Evolutionary conservation across 2,329 filamentous ascomycete genomes (phyloP).

Genomic region (Trichoderma aggressivum): DNA sequence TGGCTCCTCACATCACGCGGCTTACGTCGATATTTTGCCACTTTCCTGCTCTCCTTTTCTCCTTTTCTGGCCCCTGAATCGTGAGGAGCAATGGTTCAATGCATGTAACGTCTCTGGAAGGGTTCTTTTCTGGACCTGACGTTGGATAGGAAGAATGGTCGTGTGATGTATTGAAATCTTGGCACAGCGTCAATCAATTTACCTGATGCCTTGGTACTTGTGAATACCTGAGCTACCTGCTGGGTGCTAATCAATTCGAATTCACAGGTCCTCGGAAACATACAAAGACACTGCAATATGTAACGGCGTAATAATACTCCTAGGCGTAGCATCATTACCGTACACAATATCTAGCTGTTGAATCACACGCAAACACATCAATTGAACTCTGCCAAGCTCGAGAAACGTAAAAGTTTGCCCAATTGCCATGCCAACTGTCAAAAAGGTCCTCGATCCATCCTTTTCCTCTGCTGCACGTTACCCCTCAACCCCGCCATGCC

Average conservation of each 20-base stretch:
- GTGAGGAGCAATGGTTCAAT: background rate
- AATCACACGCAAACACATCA: background rate
- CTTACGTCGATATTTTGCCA: constrained; percentile 1
- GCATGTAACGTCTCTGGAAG: no score
- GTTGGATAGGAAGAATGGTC: background rate
- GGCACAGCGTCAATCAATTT: background rate
- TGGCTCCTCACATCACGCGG: background rate
- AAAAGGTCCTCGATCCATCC: background rate
- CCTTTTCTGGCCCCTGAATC: background rate
- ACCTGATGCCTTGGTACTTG: no score
- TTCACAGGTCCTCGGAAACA: background rate
- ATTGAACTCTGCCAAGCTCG: background rate
- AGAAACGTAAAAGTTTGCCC: background rate
- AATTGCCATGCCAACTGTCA: background rate
- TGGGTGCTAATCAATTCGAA: background rate
- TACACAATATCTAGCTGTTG: background rate
- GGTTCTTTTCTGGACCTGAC: background rate
- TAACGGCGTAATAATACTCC: background rate
- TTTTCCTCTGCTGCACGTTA: background rate
- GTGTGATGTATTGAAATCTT: background rate
- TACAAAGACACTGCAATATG: no score
- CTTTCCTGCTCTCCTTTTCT: background rate
- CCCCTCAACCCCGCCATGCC: constrained; percentile 20
- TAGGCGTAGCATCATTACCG: no score
- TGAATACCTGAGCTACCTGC: no score